Conservation (phyloP, 345 rosid species). For the Odontarrhena argentea region DNA sequence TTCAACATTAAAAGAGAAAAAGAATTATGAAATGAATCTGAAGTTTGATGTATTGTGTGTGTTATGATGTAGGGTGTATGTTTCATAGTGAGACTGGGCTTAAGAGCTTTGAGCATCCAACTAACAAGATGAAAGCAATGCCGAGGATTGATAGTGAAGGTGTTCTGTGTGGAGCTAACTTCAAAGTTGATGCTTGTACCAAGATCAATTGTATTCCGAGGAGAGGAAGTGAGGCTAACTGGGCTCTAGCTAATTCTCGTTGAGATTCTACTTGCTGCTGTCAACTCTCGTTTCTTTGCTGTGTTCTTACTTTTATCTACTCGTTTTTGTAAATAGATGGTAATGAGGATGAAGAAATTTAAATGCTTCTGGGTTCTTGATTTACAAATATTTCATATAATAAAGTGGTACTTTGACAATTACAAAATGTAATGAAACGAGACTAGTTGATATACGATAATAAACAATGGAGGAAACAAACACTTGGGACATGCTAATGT, state of each 20-base stretch:
- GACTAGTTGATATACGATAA: too few species aligned
- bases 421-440: too few species aligned
- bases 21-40: background rate
- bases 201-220: constrained; percentile 71
- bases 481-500: too few species aligned
- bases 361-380: background rate
- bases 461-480: too few species aligned
- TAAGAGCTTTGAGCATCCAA: constrained; percentile 93
- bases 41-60: constrained; percentile 1
- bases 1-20: background rate
- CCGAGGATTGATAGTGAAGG: constrained; percentile 92
- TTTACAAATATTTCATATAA: too few species aligned
- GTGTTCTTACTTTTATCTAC: background rate
- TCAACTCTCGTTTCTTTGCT: background rate
- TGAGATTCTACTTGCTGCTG: background rate
- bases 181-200: constrained; percentile 75
- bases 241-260: constrained; percentile 61
- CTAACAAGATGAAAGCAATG: constrained; percentile 76
- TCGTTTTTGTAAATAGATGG: constrained; percentile 12
- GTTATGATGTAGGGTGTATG: constrained; percentile 61
- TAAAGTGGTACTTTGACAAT: too few species aligned
- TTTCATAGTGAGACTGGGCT: constrained; percentile 77
- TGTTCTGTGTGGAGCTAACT: constrained; percentile 76
- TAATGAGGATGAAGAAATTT: background rate
- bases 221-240: constrained; percentile 81